phyloP scores from a whole-genome alignment of 208 protist species.

The Balamuthia mandrillaris region DNA sequence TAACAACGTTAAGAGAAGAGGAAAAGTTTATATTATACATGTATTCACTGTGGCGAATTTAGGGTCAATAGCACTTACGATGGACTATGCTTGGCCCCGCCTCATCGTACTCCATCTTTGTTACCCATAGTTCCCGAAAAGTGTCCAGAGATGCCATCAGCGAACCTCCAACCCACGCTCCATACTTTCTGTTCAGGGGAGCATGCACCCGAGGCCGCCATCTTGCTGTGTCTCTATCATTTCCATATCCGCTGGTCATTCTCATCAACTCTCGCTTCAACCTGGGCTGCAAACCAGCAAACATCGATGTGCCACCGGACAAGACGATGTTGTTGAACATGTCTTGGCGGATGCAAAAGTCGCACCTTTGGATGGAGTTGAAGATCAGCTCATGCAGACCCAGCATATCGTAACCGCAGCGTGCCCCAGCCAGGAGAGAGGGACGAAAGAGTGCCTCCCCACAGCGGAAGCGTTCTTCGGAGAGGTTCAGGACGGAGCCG shows the following conservation, averaged over 20 bases:
- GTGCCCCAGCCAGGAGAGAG: conserved; percentile 84
- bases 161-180: conserved; percentile 77
- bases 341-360: conserved; percentile 90
- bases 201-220: conserved; percentile 41
- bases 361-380: conserved; percentile 94
- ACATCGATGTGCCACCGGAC: conserved; percentile 91
- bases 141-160: conserved; percentile 67
- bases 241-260: too few relatives aligned
- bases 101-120: conserved; percentile 98
- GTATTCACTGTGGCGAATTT: too few relatives aligned
- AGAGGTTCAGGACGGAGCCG: conserved; percentile 78
- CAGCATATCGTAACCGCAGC: conserved; percentile 85
- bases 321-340: conserved; percentile 94
- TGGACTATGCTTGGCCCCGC: conserved; percentile 93
- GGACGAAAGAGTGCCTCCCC: conserved; percentile 95
- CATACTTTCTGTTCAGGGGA: conserved; percentile 66
- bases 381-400: conserved; percentile 93
- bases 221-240: conserved; percentile 92
- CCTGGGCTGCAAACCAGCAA: conserved; percentile 87
- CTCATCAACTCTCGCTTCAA: conserved; percentile 94
- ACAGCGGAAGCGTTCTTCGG: conserved; percentile 81
- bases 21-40: too few relatives aligned
- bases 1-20: too few relatives aligned
- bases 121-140: conserved; percentile 92
- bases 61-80: conserved; percentile 98